Base-by-base conservation (phyloP, 441 rosid genomes). In the Croton setiger region DNA sequence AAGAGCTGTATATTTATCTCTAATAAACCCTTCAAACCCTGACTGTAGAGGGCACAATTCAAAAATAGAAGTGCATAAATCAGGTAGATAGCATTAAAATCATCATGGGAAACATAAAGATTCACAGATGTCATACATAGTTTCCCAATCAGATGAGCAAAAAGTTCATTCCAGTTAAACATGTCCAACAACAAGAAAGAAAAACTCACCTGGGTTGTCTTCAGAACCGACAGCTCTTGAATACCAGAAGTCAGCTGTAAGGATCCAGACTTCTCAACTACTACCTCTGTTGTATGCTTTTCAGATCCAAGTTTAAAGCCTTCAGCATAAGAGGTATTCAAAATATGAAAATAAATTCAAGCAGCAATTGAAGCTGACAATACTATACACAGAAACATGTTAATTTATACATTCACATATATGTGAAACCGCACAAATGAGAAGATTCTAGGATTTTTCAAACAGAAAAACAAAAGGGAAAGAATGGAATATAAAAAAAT, bases 281-380 rank as follows among this genome's bases (percentile, higher is more conserved):
- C 74, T 11, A 81, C 96, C 83, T 93, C 93, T 0, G 82, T 61
- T 17, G 90, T 87, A 74, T 88, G 98, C 84, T 79, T 93, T 84
- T 93, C 97, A 27, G 89, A 82, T 72, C 98, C 98, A 64, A 89
- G 96, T 83, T 85, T 89, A 71, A 89, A 93, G 78, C 98, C 97
- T 93, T 84, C 58, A 76, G 56, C 12, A 41, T 10, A 58, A 17
- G 35, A 79, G 18, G 7, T 6, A 23, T 17, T 0, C 13, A 27
- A 60, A 27, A 44, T 6, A 68, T 17, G 68, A 69, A 48, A 48
- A 21, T 20, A 55, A 2, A 31, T n/a, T 1, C 20, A 35, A 7
- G 27, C 27, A 41, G 3, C 43, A 54, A 41, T 36, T 18, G 6
- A 45, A 31, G n/a, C n/a, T 35, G 23, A 63, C 17, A 15, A 45